Percentiles rank a stretch among this genome's conserved stretches.
These are phyloP conservation scores for Acanthamoeba lenticulata DNA, from an alignment of 208 protist species.

Conservation along the genomic window DNA sequence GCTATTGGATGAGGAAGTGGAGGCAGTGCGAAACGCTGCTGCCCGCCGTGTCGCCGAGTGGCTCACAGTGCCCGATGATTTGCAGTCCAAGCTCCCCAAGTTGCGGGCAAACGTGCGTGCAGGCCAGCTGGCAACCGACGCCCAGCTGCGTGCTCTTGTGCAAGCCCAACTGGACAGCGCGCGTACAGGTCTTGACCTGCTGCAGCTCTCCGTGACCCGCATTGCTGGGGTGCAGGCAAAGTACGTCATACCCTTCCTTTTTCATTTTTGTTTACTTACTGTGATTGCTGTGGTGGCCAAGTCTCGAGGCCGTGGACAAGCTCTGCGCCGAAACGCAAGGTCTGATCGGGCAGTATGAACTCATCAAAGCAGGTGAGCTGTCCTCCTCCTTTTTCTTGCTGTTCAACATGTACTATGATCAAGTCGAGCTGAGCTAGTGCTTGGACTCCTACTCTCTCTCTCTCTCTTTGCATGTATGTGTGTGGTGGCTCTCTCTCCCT, in stretches of 20 bases:
- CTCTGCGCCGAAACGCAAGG: not conserved
- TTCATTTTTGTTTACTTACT: not conserved
- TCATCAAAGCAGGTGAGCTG: constrained; percentile 16
- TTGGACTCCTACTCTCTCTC: not conserved
- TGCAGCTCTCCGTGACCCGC: not conserved
- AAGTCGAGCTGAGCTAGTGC: not conserved
- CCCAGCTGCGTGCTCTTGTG: constrained; percentile 30
- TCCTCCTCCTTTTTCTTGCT: not conserved
- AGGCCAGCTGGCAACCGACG: not conserved
- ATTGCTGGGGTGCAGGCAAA: constrained; percentile 11
- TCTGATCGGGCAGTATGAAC: constrained; percentile 43
- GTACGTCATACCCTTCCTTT: not conserved
- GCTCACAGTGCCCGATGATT: constrained; percentile 22
- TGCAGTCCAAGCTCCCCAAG: constrained; percentile 24
- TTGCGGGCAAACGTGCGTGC: constrained; percentile 13
- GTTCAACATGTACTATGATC: too few relatives aligned
- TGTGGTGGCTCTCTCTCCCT: not conserved
- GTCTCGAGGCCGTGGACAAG: not conserved
- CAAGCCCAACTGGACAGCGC: constrained; percentile 40
- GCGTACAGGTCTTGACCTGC: not conserved
- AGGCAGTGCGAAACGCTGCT: not conserved
- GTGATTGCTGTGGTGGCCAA: not conserved
- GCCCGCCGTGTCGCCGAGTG: constrained; percentile 1
- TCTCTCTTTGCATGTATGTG: not conserved
- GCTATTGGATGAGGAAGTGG: not conserved